phyloP scores from a whole-genome alignment of 805 yeast genomes.

The Wickerhamiella sergipiensis region DNA sequence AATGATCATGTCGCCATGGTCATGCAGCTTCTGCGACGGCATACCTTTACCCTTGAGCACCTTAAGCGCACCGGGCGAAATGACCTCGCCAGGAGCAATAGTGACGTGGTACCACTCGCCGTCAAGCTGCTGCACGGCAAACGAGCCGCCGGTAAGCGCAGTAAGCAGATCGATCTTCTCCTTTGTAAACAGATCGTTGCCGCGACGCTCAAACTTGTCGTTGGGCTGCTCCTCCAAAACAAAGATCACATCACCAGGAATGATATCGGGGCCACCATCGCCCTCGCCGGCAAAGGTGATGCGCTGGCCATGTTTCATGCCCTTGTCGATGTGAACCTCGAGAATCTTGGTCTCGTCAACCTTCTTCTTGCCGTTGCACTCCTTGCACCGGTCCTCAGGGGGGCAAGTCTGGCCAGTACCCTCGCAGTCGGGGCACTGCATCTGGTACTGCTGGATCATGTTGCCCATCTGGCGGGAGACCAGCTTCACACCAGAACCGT shows the following conservation, averaged over 20 bases:
- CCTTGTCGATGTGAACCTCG: constrained; percentile 90
- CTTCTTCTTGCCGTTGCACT: constrained; percentile 82
- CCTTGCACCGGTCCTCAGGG: constrained; percentile 75
- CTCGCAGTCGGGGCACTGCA: constrained; percentile 80
- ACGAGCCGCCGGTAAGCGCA: constrained; percentile 91
- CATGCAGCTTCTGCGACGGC: constrained; percentile 87
- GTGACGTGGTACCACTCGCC: constrained; percentile 81
- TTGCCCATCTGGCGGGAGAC: constrained; percentile 98
- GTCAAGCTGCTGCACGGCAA: constrained; percentile 76
- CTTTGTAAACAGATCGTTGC: constrained; percentile 72
- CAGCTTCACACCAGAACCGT: constrained; percentile 83
- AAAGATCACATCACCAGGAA: constrained; percentile 94
- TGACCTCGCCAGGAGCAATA: constrained; percentile 84
- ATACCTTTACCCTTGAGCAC: constrained; percentile 90
- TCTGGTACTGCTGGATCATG: constrained; percentile 95
- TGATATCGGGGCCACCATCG: constrained; percentile 87
- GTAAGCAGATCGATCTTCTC: constrained; percentile 85
- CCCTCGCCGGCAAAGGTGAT: constrained; percentile 90
- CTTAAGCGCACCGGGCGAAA: constrained; percentile 69
- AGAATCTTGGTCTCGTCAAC: constrained; percentile 78
- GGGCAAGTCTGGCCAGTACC: constrained; percentile 86
- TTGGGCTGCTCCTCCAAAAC: constrained; percentile 86
- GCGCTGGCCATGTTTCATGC: constrained; percentile 91
- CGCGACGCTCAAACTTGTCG: constrained; percentile 69
- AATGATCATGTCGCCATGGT: constrained; percentile 73